Evolutionary conservation across 768 basidiomycete genomes (phyloP).

Genomic region (Boletus rufocinnamomeus): DNA sequence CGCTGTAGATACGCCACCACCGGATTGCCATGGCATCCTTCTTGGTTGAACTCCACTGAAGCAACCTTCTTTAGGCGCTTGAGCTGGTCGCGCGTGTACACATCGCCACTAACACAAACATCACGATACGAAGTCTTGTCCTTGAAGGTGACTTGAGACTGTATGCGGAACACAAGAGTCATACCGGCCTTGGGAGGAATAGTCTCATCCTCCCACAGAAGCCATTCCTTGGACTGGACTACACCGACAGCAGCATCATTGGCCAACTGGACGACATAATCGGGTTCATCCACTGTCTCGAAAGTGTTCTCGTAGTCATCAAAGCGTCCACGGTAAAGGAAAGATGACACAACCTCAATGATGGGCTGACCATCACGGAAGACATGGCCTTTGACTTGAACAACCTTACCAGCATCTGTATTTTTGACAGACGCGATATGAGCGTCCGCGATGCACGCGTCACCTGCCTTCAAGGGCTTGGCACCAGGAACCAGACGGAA

Average conservation of each 20-base stretch:
- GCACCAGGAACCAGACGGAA: slow-evolving; percentile 87
- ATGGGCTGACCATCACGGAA: slow-evolving; percentile 75
- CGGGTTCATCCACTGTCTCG: slow-evolving; percentile 86
- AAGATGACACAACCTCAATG: slow-evolving; percentile 92
- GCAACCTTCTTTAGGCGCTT: slow-evolving; percentile 89
- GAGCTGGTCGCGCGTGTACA: slow-evolving; percentile 85
- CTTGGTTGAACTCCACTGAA: slow-evolving; percentile 81
- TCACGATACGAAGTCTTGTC: slow-evolving; percentile 83
- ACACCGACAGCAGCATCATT: slow-evolving; percentile 86
- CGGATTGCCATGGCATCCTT: slow-evolving; percentile 90
- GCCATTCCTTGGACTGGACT: slow-evolving; percentile 96
- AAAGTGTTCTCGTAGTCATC: slow-evolving; percentile 95
- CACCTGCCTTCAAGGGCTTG: slow-evolving; percentile 76
- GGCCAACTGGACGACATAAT: slow-evolving; percentile 76
- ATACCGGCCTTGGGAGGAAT: slow-evolving; percentile 78
- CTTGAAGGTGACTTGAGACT: slow-evolving; percentile 87
- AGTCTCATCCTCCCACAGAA: slow-evolving; percentile 87
- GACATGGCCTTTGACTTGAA: slow-evolving; percentile 85
- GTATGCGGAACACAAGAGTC: slow-evolving; percentile 85
- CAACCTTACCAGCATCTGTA: slow-evolving; percentile 88
- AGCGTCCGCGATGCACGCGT: slow-evolving; percentile 88
- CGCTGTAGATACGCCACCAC: slow-evolving; percentile 92
- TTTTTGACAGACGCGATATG: slow-evolving; percentile 89
- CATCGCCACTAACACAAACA: slow-evolving; percentile 79
- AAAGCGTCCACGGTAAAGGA: slow-evolving; percentile 96